Conservation (phyloP, 768 basidiomycete genomes). For the Suillus weaverae region DNA sequence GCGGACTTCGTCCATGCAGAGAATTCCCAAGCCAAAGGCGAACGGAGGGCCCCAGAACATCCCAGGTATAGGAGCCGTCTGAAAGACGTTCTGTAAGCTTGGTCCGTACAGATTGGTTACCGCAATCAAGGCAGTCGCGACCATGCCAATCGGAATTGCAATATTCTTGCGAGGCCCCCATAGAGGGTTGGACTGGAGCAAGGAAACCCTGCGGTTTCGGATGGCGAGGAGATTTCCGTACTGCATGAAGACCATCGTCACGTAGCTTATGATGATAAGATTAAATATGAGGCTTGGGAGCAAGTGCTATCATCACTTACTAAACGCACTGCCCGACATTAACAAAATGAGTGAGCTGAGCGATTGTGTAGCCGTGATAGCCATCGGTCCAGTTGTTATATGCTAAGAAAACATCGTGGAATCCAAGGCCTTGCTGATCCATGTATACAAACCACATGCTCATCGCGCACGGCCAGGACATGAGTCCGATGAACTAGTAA, state of each 20-base stretch:
- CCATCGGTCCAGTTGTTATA: slow-evolving; percentile 42
- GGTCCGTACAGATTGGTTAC: slow-evolving; percentile 45
- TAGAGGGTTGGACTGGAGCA: slow-evolving; percentile 44
- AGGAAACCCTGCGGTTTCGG: slow-evolving; percentile 45
- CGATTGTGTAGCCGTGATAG: slow-evolving; percentile 33
- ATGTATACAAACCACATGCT: slow-evolving; percentile 42
- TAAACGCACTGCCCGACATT: slow-evolving; percentile 46
- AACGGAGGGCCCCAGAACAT: slow-evolving; percentile 53
- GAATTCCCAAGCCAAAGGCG: slow-evolving; percentile 40
- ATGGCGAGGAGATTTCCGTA: slow-evolving; percentile 43
- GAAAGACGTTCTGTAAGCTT: slow-evolving; percentile 44
- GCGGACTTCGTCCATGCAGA: slow-evolving; percentile 44
- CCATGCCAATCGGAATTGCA: slow-evolving; percentile 38
- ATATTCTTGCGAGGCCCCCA: slow-evolving; percentile 49
- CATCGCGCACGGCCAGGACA: slow-evolving; percentile 49
- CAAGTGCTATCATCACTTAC: slow-evolving; percentile 27
- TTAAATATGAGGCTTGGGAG: background rate
- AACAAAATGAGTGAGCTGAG: slow-evolving; percentile 36
- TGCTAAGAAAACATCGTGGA: slow-evolving; percentile 39
- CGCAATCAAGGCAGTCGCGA: slow-evolving; percentile 43
- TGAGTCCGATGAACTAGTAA: slow-evolving; percentile 42
- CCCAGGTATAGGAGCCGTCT: slow-evolving; percentile 42
- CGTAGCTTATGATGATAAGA: slow-evolving; percentile 34
- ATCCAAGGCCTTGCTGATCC: slow-evolving; percentile 37
- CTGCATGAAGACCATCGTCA: slow-evolving; percentile 49